A percentile compares a stretch with the other conserved stretches of the same genome.
Conservation (phyloP, 371 early-diverging fungal species). For the Mortierella sp. region DNA sequence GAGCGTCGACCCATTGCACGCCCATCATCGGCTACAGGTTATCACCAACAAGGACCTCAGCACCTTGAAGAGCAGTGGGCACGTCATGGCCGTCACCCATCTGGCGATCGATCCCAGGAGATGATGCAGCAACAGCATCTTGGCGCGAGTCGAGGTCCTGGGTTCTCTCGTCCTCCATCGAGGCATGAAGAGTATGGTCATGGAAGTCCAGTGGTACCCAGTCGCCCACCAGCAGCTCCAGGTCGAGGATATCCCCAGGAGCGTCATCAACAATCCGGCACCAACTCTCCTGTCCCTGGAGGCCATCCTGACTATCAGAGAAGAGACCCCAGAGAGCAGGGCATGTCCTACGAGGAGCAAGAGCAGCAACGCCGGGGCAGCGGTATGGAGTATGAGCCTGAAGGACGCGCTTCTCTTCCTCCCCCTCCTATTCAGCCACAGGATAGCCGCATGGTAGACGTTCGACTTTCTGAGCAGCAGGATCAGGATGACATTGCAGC, state of each 20-base stretch:
- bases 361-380: conserved; percentile 1
- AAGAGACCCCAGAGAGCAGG: conserved; percentile 8
- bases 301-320: conserved; percentile 18
- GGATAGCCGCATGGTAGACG: neutral
- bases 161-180: conserved; percentile 7
- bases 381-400: neutral
- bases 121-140: conserved; percentile 19
- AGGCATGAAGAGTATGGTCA: conserved; percentile 18
- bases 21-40: conserved; percentile 9
- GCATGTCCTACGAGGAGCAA: conserved; percentile 12
- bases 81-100: conserved; percentile 41
- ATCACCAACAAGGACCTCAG: conserved; percentile 10
- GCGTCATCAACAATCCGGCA: neutral
- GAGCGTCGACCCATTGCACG: conserved; percentile 35
- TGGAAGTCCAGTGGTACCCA: conserved; percentile 2
- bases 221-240: conserved; percentile 1
- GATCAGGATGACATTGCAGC: conserved; percentile 57
- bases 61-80: conserved; percentile 27
- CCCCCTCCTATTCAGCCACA: neutral
- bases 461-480: conserved; percentile 34
- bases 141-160: conserved; percentile 16
- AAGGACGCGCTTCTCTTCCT: neutral
- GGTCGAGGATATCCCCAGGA: neutral
- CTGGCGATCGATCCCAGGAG: conserved; percentile 35
- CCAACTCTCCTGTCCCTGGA: conserved; percentile 16